phyloP scores from a whole-genome alignment of 805 yeast species.

The Ogataea parapolymorpha region DNA sequence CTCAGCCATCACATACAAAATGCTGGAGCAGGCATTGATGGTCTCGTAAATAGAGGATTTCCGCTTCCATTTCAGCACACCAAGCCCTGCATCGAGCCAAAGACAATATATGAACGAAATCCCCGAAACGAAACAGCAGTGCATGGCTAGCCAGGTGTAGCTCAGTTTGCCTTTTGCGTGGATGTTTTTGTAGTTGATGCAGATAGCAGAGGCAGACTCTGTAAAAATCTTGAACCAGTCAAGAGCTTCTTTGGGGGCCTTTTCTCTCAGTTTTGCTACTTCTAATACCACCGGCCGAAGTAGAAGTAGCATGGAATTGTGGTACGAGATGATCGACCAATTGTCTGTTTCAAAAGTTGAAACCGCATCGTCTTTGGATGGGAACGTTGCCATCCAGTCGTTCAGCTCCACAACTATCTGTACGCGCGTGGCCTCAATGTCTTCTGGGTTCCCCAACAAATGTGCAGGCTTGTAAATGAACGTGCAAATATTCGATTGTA shows the following conservation, averaged over 20 bases:
- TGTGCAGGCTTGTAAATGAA: constrained; percentile 32
- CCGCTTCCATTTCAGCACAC: too few relatives aligned
- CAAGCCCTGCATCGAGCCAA: too few relatives aligned
- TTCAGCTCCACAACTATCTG: constrained; percentile 33
- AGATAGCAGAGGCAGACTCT: too few relatives aligned
- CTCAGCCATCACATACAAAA: background rate
- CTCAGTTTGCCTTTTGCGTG: too few relatives aligned
- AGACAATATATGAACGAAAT: too few relatives aligned
- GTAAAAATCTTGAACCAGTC: too few relatives aligned
- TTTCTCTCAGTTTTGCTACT: constrained; percentile 7
- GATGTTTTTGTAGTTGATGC: too few relatives aligned
- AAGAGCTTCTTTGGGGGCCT: too few relatives aligned
- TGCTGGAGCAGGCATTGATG: constrained; percentile 6
- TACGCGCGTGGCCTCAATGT: constrained; percentile 28
- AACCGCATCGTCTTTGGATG: constrained; percentile 23
- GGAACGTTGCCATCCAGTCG: constrained; percentile 33
- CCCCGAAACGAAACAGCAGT: too few relatives aligned
- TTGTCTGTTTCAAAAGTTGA: constrained; percentile 32
- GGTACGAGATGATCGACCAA: constrained; percentile 35
- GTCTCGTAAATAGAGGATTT: constrained; percentile 1
- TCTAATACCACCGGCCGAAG: constrained; percentile 32
- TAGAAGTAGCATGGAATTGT: constrained; percentile 32
- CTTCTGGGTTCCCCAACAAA: constrained; percentile 20
- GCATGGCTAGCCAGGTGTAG: too few relatives aligned
- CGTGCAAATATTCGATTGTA: constrained; percentile 34